A percentile compares a stretch with the other conserved stretches of the same genome.
phyloP scores from a whole-genome alignment of 805 yeast species.

The Saccharomycopsis sp. region DNA sequence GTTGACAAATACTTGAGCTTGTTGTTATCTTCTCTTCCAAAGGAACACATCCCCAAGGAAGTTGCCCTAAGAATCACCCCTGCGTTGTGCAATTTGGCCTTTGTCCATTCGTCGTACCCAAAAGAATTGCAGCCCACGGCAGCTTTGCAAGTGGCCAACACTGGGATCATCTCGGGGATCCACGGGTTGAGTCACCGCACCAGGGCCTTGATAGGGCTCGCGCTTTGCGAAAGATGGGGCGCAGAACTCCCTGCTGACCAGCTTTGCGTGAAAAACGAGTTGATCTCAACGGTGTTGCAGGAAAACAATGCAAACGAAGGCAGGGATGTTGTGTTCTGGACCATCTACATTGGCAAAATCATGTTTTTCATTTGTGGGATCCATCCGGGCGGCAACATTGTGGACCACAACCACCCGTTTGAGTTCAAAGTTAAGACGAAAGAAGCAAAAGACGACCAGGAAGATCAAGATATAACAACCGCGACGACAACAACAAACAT shows the following conservation, averaged over 20 bases:
- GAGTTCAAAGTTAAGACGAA: constrained; percentile 17
- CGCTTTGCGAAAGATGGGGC: constrained; percentile 76
- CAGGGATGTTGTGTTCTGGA: constrained; percentile 58
- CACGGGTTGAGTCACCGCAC: constrained; percentile 69
- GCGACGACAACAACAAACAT: neutral
- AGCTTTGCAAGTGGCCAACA: constrained; percentile 60
- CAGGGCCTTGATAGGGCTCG: constrained; percentile 63
- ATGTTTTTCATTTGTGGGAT: constrained; percentile 76
- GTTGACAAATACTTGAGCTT: constrained; percentile 48
- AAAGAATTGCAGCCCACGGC: constrained; percentile 70
- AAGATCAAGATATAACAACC: neutral
- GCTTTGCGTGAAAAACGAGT: constrained; percentile 34
- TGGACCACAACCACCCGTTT: constrained; percentile 36
- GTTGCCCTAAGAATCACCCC: constrained; percentile 53
- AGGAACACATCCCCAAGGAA: constrained; percentile 43
- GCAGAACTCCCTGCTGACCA: constrained; percentile 59
- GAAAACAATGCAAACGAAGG: constrained; percentile 28
- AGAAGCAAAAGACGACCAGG: constrained; percentile 5
- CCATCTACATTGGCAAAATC: constrained; percentile 58
- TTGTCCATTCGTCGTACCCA: constrained; percentile 69
- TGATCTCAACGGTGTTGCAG: constrained; percentile 42
- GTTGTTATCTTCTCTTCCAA: constrained; percentile 49
- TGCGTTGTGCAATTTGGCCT: constrained; percentile 65
- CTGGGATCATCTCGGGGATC: constrained; percentile 67
- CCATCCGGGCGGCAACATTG: constrained; percentile 71